Conservation (phyloP, 495 filamentous ascomycete genomes). For the Penicillium mononematosum region DNA sequence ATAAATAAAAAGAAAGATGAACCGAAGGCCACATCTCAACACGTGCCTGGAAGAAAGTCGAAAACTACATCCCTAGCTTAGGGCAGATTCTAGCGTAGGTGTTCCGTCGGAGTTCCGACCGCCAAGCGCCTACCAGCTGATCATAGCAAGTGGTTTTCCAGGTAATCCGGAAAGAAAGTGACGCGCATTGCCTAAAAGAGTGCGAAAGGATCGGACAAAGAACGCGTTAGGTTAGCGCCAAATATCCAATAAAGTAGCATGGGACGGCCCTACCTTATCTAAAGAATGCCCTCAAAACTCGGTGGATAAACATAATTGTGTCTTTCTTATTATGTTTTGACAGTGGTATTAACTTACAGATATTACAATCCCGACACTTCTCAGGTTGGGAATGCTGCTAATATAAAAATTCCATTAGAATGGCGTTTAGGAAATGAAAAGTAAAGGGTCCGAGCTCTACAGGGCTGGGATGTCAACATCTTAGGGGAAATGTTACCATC, state of each 20-base stretch:
- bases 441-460: neutral
- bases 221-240: neutral
- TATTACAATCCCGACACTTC: neutral
- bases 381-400: neutral
- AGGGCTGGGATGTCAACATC: neutral
- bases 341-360: neutral
- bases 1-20: neutral
- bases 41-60: neutral
- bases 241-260: neutral
- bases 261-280: neutral
- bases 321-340: neutral
- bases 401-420: neutral
- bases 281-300: neutral
- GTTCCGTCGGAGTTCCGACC: neutral
- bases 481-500: constrained; percentile 2
- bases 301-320: neutral
- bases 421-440: neutral
- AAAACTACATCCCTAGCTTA: neutral
- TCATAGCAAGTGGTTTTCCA: neutral
- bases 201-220: neutral
- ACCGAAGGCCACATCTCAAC: neutral
- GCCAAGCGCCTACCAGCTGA: neutral
- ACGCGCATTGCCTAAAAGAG: neutral
- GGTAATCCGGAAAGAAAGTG: neutral
- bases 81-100: neutral